phyloP scores from a whole-genome alignment of 352 stramenopile species.

The Saprolegnia parasitica region DNA sequence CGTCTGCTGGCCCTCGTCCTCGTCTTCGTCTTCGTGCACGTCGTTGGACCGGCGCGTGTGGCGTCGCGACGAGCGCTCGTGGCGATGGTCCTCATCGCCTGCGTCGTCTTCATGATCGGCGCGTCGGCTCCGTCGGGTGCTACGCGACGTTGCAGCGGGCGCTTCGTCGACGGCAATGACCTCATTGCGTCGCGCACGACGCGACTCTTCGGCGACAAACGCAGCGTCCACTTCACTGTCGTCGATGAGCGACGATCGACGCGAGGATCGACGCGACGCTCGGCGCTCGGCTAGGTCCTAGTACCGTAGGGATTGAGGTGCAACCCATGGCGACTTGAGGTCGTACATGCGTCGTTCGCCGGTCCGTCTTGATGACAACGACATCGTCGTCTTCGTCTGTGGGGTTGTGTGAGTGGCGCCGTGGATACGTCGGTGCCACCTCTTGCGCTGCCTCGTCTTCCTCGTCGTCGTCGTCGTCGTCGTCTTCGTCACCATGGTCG shows the following conservation, averaged over 20 bases:
- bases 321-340: too few species aligned
- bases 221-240: too few species aligned
- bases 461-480: conserved; percentile 31
- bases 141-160: background rate
- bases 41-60: background rate
- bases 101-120: background rate
- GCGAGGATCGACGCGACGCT: too few species aligned
- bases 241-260: too few species aligned
- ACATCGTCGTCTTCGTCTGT: too few species aligned
- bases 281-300: too few species aligned
- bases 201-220: too few species aligned
- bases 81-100: background rate
- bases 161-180: background rate
- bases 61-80: background rate
- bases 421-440: too few species aligned
- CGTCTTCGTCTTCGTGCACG: background rate
- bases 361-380: too few species aligned
- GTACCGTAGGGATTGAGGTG: too few species aligned
- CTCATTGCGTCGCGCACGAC: background rate
- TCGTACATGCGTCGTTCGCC: too few species aligned
- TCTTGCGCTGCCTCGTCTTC: conserved; percentile 30
- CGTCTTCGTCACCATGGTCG: conserved; percentile 28
- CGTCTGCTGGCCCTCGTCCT: background rate
- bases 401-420: too few species aligned
- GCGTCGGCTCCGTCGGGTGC: background rate